These are phyloP conservation scores for Rhododendron williamsianum DNA, from an alignment of 148 eudicot genomes.

Conservation along the genomic window DNA sequence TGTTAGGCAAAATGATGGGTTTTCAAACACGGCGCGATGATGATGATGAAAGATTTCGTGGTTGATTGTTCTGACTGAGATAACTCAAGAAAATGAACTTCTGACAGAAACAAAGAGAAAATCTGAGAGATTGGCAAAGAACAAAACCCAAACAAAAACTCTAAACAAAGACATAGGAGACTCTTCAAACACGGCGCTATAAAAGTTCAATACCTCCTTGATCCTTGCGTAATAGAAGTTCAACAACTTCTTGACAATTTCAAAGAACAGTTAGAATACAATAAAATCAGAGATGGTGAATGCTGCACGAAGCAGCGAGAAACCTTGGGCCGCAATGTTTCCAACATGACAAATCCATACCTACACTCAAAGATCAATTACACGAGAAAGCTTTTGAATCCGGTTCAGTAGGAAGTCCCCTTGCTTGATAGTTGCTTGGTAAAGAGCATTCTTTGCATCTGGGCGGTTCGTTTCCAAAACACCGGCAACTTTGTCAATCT, in stretches of 20 bases:
- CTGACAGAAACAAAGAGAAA: neutral
- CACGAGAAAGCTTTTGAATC: conserved; percentile 96
- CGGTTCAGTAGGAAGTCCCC: conserved; percentile 92
- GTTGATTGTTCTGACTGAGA: neutral
- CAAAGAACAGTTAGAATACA: neutral
- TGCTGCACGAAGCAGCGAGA: conserved; percentile 1
- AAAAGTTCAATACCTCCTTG: neutral
- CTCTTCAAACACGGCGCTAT: neutral
- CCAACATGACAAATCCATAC: neutral
- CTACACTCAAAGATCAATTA: conserved; percentile 63
- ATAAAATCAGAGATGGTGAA: neutral
- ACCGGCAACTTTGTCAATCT: conserved; percentile 96
- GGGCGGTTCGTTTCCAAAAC: conserved; percentile 93
- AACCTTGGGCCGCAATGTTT: neutral
- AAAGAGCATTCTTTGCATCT: conserved; percentile 97
- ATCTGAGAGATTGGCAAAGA: neutral
- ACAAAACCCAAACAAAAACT: neutral
- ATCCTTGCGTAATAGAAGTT: neutral
- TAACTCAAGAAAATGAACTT: neutral
- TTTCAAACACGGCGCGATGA: neutral
- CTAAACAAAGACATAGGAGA: neutral
- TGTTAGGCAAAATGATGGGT: neutral
- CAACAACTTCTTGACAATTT: neutral
- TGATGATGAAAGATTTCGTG: neutral
- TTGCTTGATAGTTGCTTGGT: conserved; percentile 96